phyloP scores from a whole-genome alignment of 2,329 filamentous ascomycete species.

The Pseudogymnoascus sp. region DNA sequence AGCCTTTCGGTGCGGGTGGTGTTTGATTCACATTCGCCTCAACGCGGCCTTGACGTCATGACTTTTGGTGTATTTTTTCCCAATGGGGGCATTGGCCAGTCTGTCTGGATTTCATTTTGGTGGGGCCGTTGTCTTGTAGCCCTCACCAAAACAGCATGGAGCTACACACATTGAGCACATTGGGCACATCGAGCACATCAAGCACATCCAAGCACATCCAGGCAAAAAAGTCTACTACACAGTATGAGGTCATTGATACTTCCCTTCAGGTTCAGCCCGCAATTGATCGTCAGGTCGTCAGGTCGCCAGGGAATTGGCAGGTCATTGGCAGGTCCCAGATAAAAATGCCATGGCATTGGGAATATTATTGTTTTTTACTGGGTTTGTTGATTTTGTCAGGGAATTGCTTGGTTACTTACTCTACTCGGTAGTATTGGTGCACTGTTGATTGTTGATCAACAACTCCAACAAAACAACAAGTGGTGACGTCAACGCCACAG shows the following conservation, averaged over 20 bases:
- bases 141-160: background rate
- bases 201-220: no score
- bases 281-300: background rate
- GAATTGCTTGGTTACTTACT: background rate
- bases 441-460: background rate
- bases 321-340: background rate
- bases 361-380: background rate
- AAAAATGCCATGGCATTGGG: background rate
- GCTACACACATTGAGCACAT: no score
- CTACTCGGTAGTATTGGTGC: no score
- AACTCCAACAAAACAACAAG: background rate
- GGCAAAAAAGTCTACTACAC: background rate
- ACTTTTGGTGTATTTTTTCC: background rate
- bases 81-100: background rate
- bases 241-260: background rate
- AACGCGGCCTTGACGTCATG: slow-evolving; percentile 1
- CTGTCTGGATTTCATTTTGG: background rate
- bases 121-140: background rate
- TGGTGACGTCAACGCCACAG: slow-evolving; percentile 2
- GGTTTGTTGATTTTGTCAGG: background rate
- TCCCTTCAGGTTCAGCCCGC: background rate
- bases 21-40: background rate
- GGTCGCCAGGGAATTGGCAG: no score
- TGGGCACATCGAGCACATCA: no score
- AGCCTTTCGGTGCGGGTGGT: background rate